These are phyloP conservation scores for Tulasnella calospora DNA, from an alignment of 768 basidiomycete species.

Conservation along the genomic window DNA sequence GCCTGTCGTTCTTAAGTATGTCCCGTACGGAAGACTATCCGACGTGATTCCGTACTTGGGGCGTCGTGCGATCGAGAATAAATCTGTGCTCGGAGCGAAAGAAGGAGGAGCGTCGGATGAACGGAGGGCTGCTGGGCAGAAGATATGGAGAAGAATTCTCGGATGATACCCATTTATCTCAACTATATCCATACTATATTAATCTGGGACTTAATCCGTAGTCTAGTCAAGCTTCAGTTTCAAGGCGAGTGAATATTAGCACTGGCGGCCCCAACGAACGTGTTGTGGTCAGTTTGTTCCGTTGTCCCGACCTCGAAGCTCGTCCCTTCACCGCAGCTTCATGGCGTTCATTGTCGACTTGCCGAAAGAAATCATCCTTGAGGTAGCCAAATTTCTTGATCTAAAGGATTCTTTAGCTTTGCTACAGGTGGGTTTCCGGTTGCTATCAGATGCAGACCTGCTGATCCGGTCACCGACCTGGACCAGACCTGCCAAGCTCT, in stretches of 20 bases:
- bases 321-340: background rate
- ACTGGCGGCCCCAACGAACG: too few relatives aligned
- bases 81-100: slow-evolving; percentile 61
- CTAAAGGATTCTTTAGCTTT: background rate
- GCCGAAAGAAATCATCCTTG: background rate
- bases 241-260: too few relatives aligned
- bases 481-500: background rate
- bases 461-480: background rate
- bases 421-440: background rate
- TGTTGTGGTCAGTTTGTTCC: background rate
- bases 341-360: background rate
- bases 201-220: background rate
- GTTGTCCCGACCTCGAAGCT: background rate
- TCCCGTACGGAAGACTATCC: slow-evolving; percentile 20
- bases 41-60: slow-evolving; percentile 74
- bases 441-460: background rate
- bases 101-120: slow-evolving; percentile 60
- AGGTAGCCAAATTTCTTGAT: background rate
- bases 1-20: slow-evolving; percentile 77
- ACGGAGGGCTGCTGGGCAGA: slow-evolving; percentile 49
- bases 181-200: background rate
- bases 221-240: background rate
- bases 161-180: slow-evolving; percentile 27
- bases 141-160: slow-evolving; percentile 47
- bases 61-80: slow-evolving; percentile 89